Conservation (phyloP, 83 land plant species). For the Picea engelmannii region DNA sequence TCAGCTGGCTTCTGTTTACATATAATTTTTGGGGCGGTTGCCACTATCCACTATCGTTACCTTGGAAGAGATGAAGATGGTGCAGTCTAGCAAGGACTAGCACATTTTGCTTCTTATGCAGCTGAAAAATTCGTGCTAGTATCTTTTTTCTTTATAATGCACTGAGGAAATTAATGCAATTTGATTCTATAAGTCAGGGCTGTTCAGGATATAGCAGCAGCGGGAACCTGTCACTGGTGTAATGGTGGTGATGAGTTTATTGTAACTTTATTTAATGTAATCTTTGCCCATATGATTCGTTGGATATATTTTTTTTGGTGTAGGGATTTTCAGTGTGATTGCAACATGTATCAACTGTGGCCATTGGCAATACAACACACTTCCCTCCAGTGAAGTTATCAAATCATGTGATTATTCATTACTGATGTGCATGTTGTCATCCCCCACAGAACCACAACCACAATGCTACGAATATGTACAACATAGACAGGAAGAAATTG, state of each 20-base stretch:
- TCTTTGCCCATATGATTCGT: no score
- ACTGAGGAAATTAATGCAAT: not conserved
- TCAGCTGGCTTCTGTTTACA: not conserved
- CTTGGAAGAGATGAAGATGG: not conserved
- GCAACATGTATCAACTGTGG: not conserved
- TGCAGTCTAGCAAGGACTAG: not conserved
- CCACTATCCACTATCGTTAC: not conserved
- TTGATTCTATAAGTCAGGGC: not conserved
- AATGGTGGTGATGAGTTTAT: slow-evolving; percentile 8
- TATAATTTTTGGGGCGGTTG: not conserved
- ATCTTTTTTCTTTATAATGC: not conserved
- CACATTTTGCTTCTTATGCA: not conserved
- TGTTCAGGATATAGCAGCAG: not conserved
- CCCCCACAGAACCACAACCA: not conserved
- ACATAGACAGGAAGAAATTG: slow-evolving; percentile 1
- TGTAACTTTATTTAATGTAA: not conserved
- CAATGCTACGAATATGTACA: slow-evolving; percentile 1
- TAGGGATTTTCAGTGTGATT: not conserved
- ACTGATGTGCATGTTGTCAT: not conserved
- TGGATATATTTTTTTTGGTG: not conserved
- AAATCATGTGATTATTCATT: not conserved
- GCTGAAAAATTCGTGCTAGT: no score
- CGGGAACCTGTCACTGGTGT: not conserved
- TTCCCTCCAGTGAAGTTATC: not conserved
- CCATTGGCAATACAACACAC: not conserved